Evolutionary conservation across 441 rosid genomes (phyloP).

Genomic region (Lepidium campestre): DNA sequence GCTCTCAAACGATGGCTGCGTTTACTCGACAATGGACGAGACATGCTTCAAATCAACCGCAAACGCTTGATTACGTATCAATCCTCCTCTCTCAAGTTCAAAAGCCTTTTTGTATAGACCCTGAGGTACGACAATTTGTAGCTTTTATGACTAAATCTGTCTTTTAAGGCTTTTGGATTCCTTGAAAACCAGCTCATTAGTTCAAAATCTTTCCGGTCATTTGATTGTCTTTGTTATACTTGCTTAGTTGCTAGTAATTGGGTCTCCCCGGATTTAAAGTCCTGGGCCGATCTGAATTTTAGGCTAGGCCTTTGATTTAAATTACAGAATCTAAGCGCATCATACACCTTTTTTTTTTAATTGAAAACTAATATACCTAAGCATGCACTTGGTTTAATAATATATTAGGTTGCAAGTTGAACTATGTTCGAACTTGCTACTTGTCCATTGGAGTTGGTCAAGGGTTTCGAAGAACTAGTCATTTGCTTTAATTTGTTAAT

Average conservation of each 20-base stretch:
- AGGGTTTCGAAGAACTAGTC: not conserved
- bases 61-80: constrained; percentile 40
- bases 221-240: not conserved
- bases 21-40: constrained; percentile 71
- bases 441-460: not conserved
- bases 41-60: constrained; percentile 59
- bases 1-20: constrained; percentile 57
- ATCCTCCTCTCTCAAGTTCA: constrained; percentile 1
- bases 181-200: not conserved
- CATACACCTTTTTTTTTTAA: not conserved
- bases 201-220: not conserved
- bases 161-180: not conserved
- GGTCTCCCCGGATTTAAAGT: not conserved
- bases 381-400: not conserved
- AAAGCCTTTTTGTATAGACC: constrained; percentile 11
- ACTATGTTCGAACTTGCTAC: not conserved
- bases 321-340: not conserved
- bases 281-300: not conserved
- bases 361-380: not conserved
- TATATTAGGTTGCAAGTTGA: not conserved
- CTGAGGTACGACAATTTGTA: not conserved
- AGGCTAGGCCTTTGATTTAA: not conserved
- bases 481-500: not conserved
- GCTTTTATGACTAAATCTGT: not conserved
- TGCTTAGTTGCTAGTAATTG: not conserved